Conservation (phyloP, 2,329 filamentous ascomycete species). For the Cadophora luteo-olivacea region DNA sequence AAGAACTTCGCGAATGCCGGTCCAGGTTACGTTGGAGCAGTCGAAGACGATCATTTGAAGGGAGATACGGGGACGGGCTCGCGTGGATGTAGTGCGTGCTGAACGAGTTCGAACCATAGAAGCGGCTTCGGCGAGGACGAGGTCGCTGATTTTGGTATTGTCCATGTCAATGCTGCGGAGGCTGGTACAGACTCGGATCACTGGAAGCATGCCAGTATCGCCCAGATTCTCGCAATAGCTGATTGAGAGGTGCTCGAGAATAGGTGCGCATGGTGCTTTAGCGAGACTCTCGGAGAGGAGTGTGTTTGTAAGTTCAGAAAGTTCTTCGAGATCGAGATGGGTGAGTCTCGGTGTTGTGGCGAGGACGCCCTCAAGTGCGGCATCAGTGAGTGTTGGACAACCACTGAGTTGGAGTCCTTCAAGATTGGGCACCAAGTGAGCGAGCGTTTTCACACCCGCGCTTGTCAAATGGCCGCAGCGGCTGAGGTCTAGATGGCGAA, state of each 20-base stretch:
- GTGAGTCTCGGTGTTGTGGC: constrained; percentile 79
- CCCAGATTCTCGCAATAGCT: constrained; percentile 89
- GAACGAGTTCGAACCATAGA: constrained; percentile 75
- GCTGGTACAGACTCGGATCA: constrained; percentile 76
- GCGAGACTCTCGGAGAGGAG: constrained; percentile 76
- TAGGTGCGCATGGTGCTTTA: constrained; percentile 73
- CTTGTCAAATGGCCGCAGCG: constrained; percentile 79
- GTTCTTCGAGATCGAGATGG: constrained; percentile 88
- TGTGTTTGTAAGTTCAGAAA: constrained; percentile 77
- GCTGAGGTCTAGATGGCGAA: constrained; percentile 86
- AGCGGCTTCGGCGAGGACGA: constrained; percentile 84
- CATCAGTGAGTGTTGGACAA: constrained; percentile 76
- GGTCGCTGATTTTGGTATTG: constrained; percentile 89
- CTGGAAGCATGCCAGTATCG: constrained; percentile 81
- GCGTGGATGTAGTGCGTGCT: constrained; percentile 40
- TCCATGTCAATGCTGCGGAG: constrained; percentile 84
- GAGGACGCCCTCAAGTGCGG: constrained; percentile 73
- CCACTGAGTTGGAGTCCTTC: constrained; percentile 85
- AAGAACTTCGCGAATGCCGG: constrained; percentile 84
- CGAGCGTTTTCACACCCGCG: constrained; percentile 72
- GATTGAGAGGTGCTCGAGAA: constrained; percentile 81
- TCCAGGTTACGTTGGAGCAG: constrained; percentile 91
- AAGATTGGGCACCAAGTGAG: constrained; percentile 76
- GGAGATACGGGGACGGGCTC: constrained; percentile 50
- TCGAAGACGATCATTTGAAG: constrained; percentile 87